Base-by-base conservation (phyloP, 192 early-diverging fungal genomes). In the Rhizoclosmatium sp. region DNA sequence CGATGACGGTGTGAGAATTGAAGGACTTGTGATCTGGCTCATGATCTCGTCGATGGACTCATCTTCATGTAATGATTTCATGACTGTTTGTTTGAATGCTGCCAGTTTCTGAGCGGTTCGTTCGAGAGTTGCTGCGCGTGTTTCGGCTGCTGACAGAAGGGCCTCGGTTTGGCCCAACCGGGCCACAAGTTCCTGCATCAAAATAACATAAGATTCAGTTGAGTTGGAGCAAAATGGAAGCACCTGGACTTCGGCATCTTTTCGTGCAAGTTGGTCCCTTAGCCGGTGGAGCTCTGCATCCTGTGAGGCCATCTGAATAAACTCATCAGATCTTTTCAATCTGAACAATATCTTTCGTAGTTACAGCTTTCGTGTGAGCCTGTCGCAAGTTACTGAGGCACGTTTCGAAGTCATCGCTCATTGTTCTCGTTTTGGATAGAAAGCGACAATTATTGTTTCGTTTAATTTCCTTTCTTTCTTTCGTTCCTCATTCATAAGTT, bases 191-290 rank as follows among this genome's bases (percentile, higher is more conserved):
- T 72, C 70, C 70, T 72, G 49, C 5, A 9, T 51, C 10, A 12
- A 14, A 21, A 59, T 16, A 72, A 51, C 16, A 40, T 51, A 39
- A 2, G 47, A 10, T 19, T 21, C 56, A 9, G 31, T 48, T 2
- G 7, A 16, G 0, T 10, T 9, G 31, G 21, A 1, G 46, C 19
- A 69, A 5, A 69, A 12, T 10, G 45, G 2, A 12, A 41, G 44
- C 12, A 72, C 68, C 48, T 69, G 42, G 1, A 69, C 9, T 47
- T 69, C 68, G 9, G 31, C 45, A 44, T 69, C 68, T 49, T 69
- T 69, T 47, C 68, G 68, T n/a, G 16, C 68, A 49, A 69, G 68
- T 21, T 54, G 49, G 58, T 23, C 39, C 41, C 45, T n/a, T 19
- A 72, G 51, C n/a, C 39, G 67, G 4, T 12, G 5, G 7, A 47